phyloP scores from a whole-genome alignment of 257 asterid species.

The Craterostigma plantagineum region DNA sequence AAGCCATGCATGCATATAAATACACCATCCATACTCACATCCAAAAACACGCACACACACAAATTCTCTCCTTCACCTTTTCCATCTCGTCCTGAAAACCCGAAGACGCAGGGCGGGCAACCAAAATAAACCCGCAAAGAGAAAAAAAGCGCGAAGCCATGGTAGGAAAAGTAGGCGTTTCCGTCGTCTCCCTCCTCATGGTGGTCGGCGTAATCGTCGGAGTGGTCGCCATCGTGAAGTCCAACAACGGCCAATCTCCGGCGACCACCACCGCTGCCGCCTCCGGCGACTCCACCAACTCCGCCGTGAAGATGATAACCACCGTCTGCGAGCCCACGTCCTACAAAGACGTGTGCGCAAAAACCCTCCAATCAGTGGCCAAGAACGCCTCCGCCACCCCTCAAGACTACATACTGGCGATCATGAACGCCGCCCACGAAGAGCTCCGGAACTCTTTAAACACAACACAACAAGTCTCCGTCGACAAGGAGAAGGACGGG shows the following conservation, averaged over 20 bases:
- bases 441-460: conserved; percentile 24
- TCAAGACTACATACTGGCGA: conserved; percentile 36
- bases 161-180: conserved; percentile 15
- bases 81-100: no score
- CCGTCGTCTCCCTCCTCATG: conserved; percentile 29
- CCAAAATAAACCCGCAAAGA: no score
- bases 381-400: conserved; percentile 31
- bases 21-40: no score
- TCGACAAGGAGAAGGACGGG: conserved; percentile 17
- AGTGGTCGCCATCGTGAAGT: conserved; percentile 17
- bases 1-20: no score
- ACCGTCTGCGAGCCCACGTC: conserved; percentile 32
- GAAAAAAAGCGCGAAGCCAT: conserved; percentile 7
- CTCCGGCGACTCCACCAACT: not conserved
- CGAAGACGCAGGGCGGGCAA: not conserved
- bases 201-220: conserved; percentile 48
- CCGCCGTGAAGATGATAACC: conserved; percentile 28
- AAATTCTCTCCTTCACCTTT: no score
- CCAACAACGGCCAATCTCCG: not conserved
- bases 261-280: not conserved
- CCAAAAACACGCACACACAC: no score
- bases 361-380: conserved; percentile 22
- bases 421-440: conserved; percentile 16
- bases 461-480: conserved; percentile 9
- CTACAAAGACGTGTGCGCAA: conserved; percentile 32